These are phyloP conservation scores for Vitis vinifera DNA, from an alignment of 164 flowering plant species.

Conservation along the genomic window ASM3070453v1 NC_081810.1:9101001-9101500, in stretches of 20 bases:
- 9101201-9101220: conserved; percentile 12
- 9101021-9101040: background rate
- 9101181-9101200: conserved; percentile 24
- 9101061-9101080: conserved; percentile 20
- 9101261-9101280: too few relatives aligned
- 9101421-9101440: too few relatives aligned
- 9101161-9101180: conserved; percentile 28
- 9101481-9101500: background rate
- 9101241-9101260: too few relatives aligned
- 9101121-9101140: conserved; percentile 23
- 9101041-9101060: background rate
- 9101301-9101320: too few relatives aligned
- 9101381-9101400: too few relatives aligned
- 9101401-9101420: too few relatives aligned
- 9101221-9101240: background rate
- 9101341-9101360: too few relatives aligned
- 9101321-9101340: too few relatives aligned
- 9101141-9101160: conserved; percentile 19
- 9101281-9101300: background rate
- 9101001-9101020: background rate
- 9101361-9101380: too few relatives aligned
- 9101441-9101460: too few relatives aligned
- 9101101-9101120: conserved; percentile 16
- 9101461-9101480: too few relatives aligned
- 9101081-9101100: conserved; percentile 22